Percentiles rank a stretch among this genome's conserved stretches.
Evolutionary conservation across 2,329 filamentous ascomycete species (phyloP).

Genomic region (Nothomitra cinnamomea): DNA sequence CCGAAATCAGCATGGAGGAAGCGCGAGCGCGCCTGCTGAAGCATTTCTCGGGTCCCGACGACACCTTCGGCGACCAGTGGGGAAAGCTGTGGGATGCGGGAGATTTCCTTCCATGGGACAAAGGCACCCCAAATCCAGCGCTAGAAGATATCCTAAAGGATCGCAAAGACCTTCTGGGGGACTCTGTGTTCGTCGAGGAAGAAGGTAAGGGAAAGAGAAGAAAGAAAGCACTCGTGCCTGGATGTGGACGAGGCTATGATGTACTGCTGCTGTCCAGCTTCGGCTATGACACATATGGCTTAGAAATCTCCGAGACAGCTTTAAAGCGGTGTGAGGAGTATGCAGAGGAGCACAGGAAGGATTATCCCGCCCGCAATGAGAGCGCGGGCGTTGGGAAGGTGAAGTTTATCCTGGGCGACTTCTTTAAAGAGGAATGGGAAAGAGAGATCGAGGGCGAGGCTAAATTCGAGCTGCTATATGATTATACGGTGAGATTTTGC

Average conservation of each 20-base stretch:
- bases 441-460: constrained; percentile 21
- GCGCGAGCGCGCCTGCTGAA: constrained; percentile 17
- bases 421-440: constrained; percentile 45
- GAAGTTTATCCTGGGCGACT: constrained; percentile 45
- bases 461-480: constrained; percentile 48
- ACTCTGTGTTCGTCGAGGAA: constrained; percentile 18
- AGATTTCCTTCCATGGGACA: constrained; percentile 40
- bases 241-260: constrained; percentile 7
- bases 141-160: constrained; percentile 35
- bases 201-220: constrained; percentile 17
- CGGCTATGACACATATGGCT: constrained; percentile 8
- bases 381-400: constrained; percentile 31
- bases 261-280: constrained; percentile 8
- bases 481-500: constrained; percentile 37
- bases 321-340: constrained; percentile 12
- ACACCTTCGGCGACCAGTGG: constrained; percentile 32
- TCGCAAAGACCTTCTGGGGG: constrained; percentile 21
- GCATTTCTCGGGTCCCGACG: constrained; percentile 26
- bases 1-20: background rate
- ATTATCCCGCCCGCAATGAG: constrained; percentile 26
- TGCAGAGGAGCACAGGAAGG: constrained; percentile 21
- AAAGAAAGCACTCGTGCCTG: constrained; percentile 10
- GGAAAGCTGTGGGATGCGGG: constrained; percentile 36
- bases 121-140: constrained; percentile 39
- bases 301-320: constrained; percentile 6